Evolutionary conservation across 768 basidiomycete genomes (phyloP), one percentile per base, ranked within the genome.

Genomic region (Mycena epipterygia): DNA sequence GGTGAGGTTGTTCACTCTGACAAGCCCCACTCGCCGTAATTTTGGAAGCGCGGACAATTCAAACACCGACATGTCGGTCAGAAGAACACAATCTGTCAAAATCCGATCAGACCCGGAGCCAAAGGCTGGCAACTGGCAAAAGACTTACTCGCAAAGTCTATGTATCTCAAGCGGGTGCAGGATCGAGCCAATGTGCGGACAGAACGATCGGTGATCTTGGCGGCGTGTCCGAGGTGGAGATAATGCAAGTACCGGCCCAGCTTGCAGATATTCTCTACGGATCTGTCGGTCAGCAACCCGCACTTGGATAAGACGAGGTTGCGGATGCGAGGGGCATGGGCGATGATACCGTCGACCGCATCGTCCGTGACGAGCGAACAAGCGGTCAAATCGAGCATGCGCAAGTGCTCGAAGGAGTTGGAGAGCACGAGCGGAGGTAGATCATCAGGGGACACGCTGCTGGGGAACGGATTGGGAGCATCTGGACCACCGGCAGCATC

Each of bases 191-290:
- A 85, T 13, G 88, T 87, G 64, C 90, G 91, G 39, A 99, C 93
- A 11, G 94, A 95, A 44, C 88, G 88, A 79, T 99, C 98, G 9
- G 96, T 97, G 71, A 99, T 96, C 74, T 90, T 91, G 73, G 85
- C 85, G 9, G 95, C 94, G 83, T 99, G 97, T 9, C 96, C 98
- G 44, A 99, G 87, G 79, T 99, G 98, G 37, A 99, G 88, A 78
- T 97, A 95, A 79, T 99, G 98, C 37, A 99, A 79, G 78, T 96
- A 90, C 78, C 93, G 93, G n/a, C 97, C 97, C 21, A 99, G 87
- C 76, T 85, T 86, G 79, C 94, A 94, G 37, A 99, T 94, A 67
- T 89, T 92, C 74, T 93, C 91, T 41, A 99, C 89, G 2, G 93
- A 88, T 66, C 87, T 88, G 81, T 97, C 95, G 9, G 95, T 95